Evolutionary conservation across 345 rosid species (phyloP), one percentile per base, ranked within the genome.

Genomic region (Conringia planisiliqua): DNA sequence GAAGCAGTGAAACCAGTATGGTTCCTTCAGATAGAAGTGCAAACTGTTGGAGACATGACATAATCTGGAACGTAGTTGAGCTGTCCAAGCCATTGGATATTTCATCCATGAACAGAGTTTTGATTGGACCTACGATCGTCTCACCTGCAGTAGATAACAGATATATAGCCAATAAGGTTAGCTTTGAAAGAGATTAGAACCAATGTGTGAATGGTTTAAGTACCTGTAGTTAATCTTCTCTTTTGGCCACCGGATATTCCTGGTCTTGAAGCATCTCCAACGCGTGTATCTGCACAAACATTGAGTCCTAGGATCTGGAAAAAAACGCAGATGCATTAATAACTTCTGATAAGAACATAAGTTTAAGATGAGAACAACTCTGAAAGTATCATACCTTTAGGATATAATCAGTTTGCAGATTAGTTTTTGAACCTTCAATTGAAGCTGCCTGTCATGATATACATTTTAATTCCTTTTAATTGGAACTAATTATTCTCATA

Each of bases 61-160:
- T 81, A 20, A 88, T 92, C 69, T 92, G 96, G 67, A 79, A 92
- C 7, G 96, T 85, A 1, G 96, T 92, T 48, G 98, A 90, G 57
- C 90, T 87, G 72, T 92, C 98, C 70, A 92, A 81, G 17, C 98
- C 96, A 29, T 93, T 90, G 0, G 94, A 87, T 75, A 92, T 90
- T 73, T 90, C 96, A 54, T 92, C 98, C 96, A 92, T 90, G 80
- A 92, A 88, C 10, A 90, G 80, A 60, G 94, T 90, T 72, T 84
- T 81, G 43, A 88, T 84, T 3, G 94, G 98, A 74, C 98, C 98
- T 35, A 92, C 92, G 14, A 88, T 68, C 90, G 85, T 92, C 74
- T 92, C 98, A n/a, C 96, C 96, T 86, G 48, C 46, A 58, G 68
- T 51, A 48, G 12, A 48, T 18, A 48, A 20, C 27, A 9, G 10